These are phyloP conservation scores for Geum urbanum DNA, from an alignment of 306 rosid genomes.

Conservation along the genomic window DNA sequence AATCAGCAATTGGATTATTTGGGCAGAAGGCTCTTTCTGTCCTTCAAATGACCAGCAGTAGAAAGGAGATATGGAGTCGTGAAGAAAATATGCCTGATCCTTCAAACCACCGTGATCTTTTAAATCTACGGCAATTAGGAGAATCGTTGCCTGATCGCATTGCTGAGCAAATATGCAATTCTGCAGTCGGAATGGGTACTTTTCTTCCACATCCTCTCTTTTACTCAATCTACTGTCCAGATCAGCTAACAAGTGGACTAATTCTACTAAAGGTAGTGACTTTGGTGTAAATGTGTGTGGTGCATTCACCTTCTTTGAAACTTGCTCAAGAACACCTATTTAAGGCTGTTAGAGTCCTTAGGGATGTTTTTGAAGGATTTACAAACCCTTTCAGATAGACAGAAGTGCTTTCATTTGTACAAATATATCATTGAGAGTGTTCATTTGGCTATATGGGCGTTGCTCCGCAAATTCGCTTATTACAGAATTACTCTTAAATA, in stretches of 20 bases:
- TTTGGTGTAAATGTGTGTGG: not conserved
- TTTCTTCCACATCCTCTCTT: not conserved
- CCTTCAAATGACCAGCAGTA: conserved; percentile 61
- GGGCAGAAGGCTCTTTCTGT: conserved; percentile 80
- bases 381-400: too few species aligned
- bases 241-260: not conserved
- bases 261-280: not conserved
- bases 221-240: not conserved
- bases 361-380: too few species aligned
- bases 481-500: too few species aligned
- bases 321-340: too few species aligned
- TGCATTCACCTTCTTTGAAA: not conserved
- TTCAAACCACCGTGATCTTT: conserved; percentile 39
- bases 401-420: too few species aligned
- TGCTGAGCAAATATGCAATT: conserved; percentile 78
- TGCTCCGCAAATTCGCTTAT: too few species aligned
- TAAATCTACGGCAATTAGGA: conserved; percentile 53
- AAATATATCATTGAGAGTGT: too few species aligned
- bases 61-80: conserved; percentile 74
- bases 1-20: conserved; percentile 76
- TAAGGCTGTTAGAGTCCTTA: too few species aligned
- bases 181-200: conserved; percentile 75
- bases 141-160: conserved; percentile 62
- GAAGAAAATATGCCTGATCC: too few species aligned
- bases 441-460: too few species aligned